A percentile compares a stretch with the other conserved stretches of the same genome.
Conservation (phyloP, 2,329 filamentous ascomycete species). For the Trichoderma guizhouense region DNA sequence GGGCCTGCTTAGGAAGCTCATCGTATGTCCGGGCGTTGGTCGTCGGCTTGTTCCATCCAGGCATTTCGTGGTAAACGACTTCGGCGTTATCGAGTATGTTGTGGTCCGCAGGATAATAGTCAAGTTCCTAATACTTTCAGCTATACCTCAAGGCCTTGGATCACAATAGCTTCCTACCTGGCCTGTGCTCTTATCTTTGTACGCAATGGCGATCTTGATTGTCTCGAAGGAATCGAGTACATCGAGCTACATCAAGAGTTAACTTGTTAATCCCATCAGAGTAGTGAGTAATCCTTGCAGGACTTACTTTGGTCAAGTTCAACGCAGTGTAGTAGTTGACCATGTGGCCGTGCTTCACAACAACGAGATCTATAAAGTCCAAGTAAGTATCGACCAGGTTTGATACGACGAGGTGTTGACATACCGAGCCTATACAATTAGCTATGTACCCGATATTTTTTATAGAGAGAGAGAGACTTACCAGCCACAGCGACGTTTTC, state of each 20-base stretch:
- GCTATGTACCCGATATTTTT: not conserved
- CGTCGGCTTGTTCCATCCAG: slow-evolving; percentile 66
- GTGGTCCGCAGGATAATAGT: slow-evolving; percentile 40
- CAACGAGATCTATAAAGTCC: not conserved
- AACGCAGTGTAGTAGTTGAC: not conserved
- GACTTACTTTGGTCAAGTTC: not conserved
- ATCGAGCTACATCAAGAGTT: not conserved
- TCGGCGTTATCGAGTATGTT: slow-evolving; percentile 55
- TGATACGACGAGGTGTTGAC: not conserved
- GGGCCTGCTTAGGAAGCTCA: not conserved
- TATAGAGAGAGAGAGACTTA: not conserved
- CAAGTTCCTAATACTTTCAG: not conserved
- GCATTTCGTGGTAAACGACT: slow-evolving; percentile 65
- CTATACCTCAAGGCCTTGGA: not conserved
- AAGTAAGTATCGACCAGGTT: not conserved
- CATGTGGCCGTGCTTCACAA: not conserved
- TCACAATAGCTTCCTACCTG: not conserved
- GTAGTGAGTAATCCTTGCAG: not conserved
- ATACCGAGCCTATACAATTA: not conserved
- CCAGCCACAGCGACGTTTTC: slow-evolving; percentile 57
- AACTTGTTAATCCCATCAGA: not conserved
- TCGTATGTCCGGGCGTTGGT: slow-evolving; percentile 49
- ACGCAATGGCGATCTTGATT: not conserved
- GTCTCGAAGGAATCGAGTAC: not conserved
- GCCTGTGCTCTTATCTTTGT: not conserved